These are phyloP conservation scores for Fusarium sp. DNA, from an alignment of 2,329 filamentous ascomycete genomes.

Conservation along the genomic window DNA sequence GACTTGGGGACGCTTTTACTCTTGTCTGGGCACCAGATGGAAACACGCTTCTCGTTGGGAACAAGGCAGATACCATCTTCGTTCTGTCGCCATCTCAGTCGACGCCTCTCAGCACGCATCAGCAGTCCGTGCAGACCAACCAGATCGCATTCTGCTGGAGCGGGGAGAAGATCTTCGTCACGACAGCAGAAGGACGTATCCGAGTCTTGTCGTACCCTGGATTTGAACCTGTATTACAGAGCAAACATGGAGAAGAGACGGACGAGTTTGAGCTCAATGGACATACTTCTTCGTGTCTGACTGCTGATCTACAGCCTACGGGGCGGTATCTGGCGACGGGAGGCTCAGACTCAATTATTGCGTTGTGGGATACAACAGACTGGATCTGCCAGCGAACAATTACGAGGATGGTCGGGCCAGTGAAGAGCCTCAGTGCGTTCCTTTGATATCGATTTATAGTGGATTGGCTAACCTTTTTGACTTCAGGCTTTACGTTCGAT, in stretches of 20 bases:
- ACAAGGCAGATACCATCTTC: constrained; percentile 73
- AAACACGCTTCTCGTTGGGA: constrained; percentile 74
- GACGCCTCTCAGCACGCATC: constrained; percentile 65
- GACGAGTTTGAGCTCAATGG: constrained; percentile 72
- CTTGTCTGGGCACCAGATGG: constrained; percentile 80
- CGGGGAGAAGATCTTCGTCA: constrained; percentile 75
- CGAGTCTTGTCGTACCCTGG: constrained; percentile 76
- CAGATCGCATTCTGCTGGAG: constrained; percentile 80
- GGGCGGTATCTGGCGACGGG: constrained; percentile 79
- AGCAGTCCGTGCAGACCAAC: constrained; percentile 73
- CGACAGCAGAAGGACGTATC: constrained; percentile 75
- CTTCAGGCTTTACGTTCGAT: constrained; percentile 77
- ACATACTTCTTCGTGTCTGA: constrained; percentile 77
- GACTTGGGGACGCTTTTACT: constrained; percentile 73
- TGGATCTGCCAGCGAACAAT: constrained; percentile 81
- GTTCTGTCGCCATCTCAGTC: constrained; percentile 69
- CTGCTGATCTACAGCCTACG: constrained; percentile 74
- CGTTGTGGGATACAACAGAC: constrained; percentile 80
- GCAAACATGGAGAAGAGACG: constrained; percentile 56
- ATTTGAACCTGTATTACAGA: constrained; percentile 64
- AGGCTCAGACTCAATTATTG: constrained; percentile 78
- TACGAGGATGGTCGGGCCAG: constrained; percentile 73
- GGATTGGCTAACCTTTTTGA: constrained; percentile 17
- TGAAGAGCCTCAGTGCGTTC: constrained; percentile 72
- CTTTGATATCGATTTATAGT: not conserved